Conservation (phyloP, 2,329 filamentous ascomycete genomes). For the Fusarium foetens region DNA sequence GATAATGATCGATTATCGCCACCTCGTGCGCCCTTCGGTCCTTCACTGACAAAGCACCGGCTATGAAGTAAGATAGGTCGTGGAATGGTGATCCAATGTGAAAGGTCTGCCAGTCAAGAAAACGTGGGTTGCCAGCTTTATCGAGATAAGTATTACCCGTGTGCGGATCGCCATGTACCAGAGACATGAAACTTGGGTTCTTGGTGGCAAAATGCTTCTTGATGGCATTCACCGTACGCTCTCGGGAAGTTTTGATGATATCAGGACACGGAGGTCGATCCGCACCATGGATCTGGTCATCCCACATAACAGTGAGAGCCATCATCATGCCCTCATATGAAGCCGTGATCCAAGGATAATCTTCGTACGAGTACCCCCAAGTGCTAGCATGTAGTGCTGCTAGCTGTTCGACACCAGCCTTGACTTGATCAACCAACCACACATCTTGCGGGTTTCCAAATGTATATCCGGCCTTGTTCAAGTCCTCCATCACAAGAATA, state of each 20-base stretch:
- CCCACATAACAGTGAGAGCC: constrained; percentile 2
- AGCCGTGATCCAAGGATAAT: constrained; percentile 8
- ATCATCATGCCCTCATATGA: constrained; percentile 17
- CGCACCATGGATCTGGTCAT: not conserved
- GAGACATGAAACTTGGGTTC: constrained; percentile 9
- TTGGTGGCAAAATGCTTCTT: constrained; percentile 15
- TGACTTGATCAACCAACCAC: constrained; percentile 1
- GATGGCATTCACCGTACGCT: constrained; percentile 2
- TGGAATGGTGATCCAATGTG: constrained; percentile 22
- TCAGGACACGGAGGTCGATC: constrained; percentile 6
- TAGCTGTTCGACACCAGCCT: constrained; percentile 11
- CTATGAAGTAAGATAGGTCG: constrained; percentile 20
- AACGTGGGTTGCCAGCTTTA: not conserved
- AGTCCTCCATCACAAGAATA: constrained; percentile 21
- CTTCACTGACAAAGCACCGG: constrained; percentile 5
- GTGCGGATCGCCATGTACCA: constrained; percentile 28
- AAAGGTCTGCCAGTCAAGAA: constrained; percentile 27
- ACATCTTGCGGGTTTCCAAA: constrained; percentile 9
- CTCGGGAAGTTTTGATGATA: not conserved
- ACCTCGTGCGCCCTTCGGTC: not conserved
- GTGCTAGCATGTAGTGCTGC: constrained; percentile 17
- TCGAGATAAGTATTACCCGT: constrained; percentile 21
- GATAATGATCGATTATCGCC: not conserved
- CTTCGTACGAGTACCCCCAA: not conserved
- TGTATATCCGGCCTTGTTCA: not conserved